Percentiles rank a stretch among this genome's conserved stretches.
These are phyloP conservation scores for Aureobasidium namibiae DNA, from an alignment of 2,329 filamentous ascomycete species.

Conservation along the genomic window DNA sequence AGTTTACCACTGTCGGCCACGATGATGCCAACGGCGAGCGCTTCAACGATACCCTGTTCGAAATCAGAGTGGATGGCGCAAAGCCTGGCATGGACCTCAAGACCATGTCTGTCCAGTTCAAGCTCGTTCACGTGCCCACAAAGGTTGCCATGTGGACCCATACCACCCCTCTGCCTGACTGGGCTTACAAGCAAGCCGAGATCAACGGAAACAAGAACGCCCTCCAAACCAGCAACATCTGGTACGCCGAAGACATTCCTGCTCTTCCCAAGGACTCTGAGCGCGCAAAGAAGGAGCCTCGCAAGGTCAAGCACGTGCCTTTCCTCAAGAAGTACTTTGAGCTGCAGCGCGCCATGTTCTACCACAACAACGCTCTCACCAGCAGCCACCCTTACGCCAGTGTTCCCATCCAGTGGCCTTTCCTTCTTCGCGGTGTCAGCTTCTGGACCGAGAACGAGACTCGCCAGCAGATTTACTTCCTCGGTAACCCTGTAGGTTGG, in stretches of 20 bases:
- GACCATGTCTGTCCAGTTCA: slow-evolving; percentile 87
- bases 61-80: slow-evolving; percentile 80
- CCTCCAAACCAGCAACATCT: slow-evolving; percentile 80
- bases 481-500: slow-evolving; percentile 95
- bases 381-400: slow-evolving; percentile 95
- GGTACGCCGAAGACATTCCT: slow-evolving; percentile 88
- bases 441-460: slow-evolving; percentile 99
- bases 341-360: slow-evolving; percentile 96
- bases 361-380: slow-evolving; percentile 96
- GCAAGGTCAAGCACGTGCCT: slow-evolving; percentile 71
- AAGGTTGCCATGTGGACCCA: slow-evolving; percentile 99
- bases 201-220: slow-evolving; percentile 99
- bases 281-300: slow-evolving; percentile 66
- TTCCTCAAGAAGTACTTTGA: slow-evolving; percentile 95
- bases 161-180: slow-evolving; percentile 87
- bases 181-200: slow-evolving; percentile 94
- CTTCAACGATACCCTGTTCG: slow-evolving; percentile 84
- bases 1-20: slow-evolving; percentile 76
- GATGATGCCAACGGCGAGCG: slow-evolving; percentile 67
- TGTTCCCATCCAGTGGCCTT: slow-evolving; percentile 94
- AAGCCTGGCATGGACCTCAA: slow-evolving; percentile 79
- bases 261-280: slow-evolving; percentile 63
- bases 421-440: slow-evolving; percentile 91
- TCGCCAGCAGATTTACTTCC: slow-evolving; percentile 94
- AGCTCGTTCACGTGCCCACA: slow-evolving; percentile 86